Conservation (phyloP, 2,329 filamentous ascomycete genomes). For the Neobulgaria alba region DNA sequence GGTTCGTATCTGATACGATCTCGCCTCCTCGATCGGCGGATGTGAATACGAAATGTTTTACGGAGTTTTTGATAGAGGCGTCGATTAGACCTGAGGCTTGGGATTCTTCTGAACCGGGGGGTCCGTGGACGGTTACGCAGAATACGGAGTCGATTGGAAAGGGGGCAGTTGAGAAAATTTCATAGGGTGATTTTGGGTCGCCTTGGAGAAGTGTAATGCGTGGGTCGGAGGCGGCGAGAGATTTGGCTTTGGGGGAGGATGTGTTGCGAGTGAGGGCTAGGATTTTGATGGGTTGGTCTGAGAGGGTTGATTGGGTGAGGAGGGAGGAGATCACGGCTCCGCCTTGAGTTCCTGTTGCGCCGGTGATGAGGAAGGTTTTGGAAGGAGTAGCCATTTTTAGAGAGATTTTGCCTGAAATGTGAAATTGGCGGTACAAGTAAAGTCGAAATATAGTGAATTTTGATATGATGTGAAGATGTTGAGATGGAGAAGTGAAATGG, state of each 20-base stretch:
- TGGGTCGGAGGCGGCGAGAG: conserved; percentile 32
- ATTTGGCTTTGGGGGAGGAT: conserved; percentile 40
- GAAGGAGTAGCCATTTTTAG: no score
- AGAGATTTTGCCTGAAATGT: no score
- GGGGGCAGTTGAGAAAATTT: conserved; percentile 38
- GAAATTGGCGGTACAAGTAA: no score
- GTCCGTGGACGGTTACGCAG: conserved; percentile 33
- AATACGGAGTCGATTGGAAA: conserved; percentile 45
- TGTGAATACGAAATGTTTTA: conserved; percentile 55
- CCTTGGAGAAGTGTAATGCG: conserved; percentile 44
- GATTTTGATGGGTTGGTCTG: conserved; percentile 8
- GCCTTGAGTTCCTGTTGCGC: conserved; percentile 32
- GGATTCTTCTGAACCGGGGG: conserved; percentile 33
- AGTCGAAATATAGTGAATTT: no score
- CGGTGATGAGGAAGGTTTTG: no score
- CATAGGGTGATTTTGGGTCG: conserved; percentile 38
- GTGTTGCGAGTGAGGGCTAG: conserved; percentile 49
- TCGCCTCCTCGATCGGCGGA: conserved; percentile 54
- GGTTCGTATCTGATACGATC: conserved; percentile 39
- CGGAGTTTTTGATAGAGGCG: conserved; percentile 43
- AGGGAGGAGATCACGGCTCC: conserved; percentile 28
- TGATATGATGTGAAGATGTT: no score
- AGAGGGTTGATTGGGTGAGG: conserved; percentile 28
- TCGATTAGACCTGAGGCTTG: conserved; percentile 53
- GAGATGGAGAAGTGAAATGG: no score